phyloP scores from a whole-genome alignment of 177 flowering plant species.

The Vitis hybrid region DNA sequence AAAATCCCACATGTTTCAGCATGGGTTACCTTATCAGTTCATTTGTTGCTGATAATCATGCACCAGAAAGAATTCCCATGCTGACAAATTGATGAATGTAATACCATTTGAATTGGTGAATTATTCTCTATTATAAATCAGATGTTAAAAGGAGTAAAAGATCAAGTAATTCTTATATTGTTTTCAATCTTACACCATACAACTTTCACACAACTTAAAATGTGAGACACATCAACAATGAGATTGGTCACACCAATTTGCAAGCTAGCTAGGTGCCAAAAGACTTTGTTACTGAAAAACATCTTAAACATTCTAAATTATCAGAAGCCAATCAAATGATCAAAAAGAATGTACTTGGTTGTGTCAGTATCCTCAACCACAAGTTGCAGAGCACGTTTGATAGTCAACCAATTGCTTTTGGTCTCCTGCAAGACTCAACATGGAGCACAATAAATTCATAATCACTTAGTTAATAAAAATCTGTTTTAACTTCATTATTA shows the following conservation, averaged over 20 bases:
- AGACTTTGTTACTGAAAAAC: neutral
- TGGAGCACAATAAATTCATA: neutral
- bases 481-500: neutral
- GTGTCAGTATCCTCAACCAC: constrained; percentile 90
- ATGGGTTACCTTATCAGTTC: neutral
- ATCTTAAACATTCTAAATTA: neutral
- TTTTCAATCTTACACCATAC: neutral
- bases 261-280: too few relatives aligned
- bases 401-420: constrained; percentile 78
- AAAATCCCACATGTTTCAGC: neutral
- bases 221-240: neutral
- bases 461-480: constrained; percentile 2
- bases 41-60: neutral
- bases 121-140: neutral
- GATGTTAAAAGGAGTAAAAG: neutral
- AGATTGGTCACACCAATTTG: too few relatives aligned
- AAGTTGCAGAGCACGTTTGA: constrained; percentile 82
- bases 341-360: constrained; percentile 54
- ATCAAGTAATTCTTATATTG: neutral
- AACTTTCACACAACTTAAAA: too few relatives aligned
- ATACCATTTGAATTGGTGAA: neutral
- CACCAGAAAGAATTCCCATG: neutral
- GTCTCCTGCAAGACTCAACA: constrained; percentile 57
- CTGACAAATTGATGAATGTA: neutral
- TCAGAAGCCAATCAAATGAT: constrained; percentile 1